Conservation (phyloP, 176 grass and related monocot species). For the Aegilops sharonensis region DNA sequence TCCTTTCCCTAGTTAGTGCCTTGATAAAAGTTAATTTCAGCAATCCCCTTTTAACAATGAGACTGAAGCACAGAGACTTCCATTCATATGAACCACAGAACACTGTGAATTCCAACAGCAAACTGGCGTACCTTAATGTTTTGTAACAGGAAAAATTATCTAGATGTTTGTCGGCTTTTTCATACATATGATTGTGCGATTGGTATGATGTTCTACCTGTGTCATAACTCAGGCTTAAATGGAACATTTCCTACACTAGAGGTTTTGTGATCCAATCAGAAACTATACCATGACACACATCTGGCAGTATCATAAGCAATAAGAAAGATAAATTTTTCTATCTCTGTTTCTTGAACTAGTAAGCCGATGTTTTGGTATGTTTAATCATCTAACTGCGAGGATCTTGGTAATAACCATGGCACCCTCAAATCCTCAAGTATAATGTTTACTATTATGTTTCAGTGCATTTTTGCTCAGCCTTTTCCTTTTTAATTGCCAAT, state of each 20-base stretch:
- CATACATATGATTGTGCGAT: not conserved
- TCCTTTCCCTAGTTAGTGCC: not conserved
- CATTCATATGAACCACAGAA: not conserved
- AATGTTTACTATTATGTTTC: not conserved
- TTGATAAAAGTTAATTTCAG: not conserved
- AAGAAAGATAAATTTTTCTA: not conserved
- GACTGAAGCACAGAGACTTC: not conserved
- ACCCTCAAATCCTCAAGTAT: not conserved
- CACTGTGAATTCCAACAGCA: not conserved
- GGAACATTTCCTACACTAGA: not conserved
- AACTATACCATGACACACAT: not conserved
- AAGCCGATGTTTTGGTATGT: not conserved
- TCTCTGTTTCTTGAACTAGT: not conserved
- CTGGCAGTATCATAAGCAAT: not conserved
- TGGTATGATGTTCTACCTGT: not conserved
- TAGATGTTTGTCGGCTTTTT: not conserved
- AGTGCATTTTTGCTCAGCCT: not conserved
- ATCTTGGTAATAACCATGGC: not conserved
- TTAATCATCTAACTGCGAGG: not conserved
- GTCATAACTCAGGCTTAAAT: constrained; percentile 6
- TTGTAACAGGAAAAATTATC: not conserved
- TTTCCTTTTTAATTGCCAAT: constrained; percentile 29
- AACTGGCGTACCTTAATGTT: not conserved
- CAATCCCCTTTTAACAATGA: not conserved
- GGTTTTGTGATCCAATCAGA: not conserved